Percentiles rank a stretch among this genome's conserved stretches.
Evolutionary conservation across 2,329 filamentous ascomycete species (phyloP).

Genomic region (Fusarium cyanostomum): DNA sequence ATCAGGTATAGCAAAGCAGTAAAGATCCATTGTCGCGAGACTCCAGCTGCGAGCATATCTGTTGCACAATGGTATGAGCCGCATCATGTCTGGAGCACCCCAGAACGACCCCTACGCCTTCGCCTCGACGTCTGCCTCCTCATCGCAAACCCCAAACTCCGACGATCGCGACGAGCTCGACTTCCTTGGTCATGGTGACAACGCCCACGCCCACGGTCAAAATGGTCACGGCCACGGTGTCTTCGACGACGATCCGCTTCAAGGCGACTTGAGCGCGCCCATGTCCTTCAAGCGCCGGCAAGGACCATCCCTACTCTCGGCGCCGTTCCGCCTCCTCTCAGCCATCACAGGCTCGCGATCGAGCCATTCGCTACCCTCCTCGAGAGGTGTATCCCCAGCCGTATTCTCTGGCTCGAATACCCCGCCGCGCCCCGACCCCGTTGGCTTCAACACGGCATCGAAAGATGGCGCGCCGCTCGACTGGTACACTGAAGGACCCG

Average conservation of each 20-base stretch:
- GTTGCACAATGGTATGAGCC: slow-evolving; percentile 50
- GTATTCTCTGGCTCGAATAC: slow-evolving; percentile 22
- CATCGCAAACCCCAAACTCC: slow-evolving; percentile 44
- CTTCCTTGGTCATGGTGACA: slow-evolving; percentile 51
- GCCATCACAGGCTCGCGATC: slow-evolving; percentile 50
- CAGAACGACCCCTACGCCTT: slow-evolving; percentile 49
- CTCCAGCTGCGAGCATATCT: slow-evolving; percentile 30
- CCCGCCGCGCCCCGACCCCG: slow-evolving; percentile 19
- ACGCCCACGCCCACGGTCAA: slow-evolving; percentile 45
- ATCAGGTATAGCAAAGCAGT: neutral
- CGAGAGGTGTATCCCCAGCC: slow-evolving; percentile 33
- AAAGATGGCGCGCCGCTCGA: slow-evolving; percentile 68
- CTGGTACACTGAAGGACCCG: slow-evolving; percentile 91
- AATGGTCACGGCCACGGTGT: slow-evolving; percentile 45
- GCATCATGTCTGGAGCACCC: slow-evolving; percentile 54
- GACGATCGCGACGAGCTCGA: slow-evolving; percentile 60
- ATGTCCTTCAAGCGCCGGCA: slow-evolving; percentile 79
- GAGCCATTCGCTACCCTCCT: slow-evolving; percentile 15
- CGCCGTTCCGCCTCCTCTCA: slow-evolving; percentile 59
- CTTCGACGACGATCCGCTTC: slow-evolving; percentile 66
- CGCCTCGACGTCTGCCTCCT: slow-evolving; percentile 47
- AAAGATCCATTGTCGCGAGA: slow-evolving; percentile 1
- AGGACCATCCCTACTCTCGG: slow-evolving; percentile 59
- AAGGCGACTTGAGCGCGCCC: slow-evolving; percentile 58
- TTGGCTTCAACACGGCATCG: slow-evolving; percentile 34